Conservation (phyloP, 1,284 basidiomycete genomes). For the Leccinum proximum region DNA sequence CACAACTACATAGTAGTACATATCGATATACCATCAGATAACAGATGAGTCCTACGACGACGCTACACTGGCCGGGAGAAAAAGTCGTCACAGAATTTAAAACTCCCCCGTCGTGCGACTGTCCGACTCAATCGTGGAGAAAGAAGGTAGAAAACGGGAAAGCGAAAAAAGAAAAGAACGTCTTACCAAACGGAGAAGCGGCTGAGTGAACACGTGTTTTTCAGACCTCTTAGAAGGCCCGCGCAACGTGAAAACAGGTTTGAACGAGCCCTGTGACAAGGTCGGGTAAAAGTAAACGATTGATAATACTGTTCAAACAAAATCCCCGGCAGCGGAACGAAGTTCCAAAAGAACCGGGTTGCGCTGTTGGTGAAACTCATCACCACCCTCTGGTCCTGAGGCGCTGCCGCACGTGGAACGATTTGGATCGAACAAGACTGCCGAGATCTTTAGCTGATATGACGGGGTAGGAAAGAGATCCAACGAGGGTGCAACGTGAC, state of each 20-base stretch:
- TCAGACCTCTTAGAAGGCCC: too few species aligned
- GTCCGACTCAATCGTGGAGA: slow-evolving; percentile 17
- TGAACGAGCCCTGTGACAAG: neutral
- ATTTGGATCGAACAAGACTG: neutral
- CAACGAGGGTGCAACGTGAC: neutral
- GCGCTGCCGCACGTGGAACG: neutral
- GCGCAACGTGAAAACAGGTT: neutral
- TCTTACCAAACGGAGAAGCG: slow-evolving; percentile 13
- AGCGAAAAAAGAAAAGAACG: neutral
- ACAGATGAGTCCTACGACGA: neutral
- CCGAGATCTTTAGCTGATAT: neutral
- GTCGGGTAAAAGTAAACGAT: neutral
- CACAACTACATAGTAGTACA: neutral
- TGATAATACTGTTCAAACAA: neutral
- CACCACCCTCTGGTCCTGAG: neutral
- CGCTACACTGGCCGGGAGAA: neutral
- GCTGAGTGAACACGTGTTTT: neutral
- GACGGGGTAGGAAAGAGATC: neutral
- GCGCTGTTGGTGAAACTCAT: neutral
- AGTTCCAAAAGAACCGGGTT: neutral
- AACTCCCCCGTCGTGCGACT: neutral
- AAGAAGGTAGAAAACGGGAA: slow-evolving; percentile 14
- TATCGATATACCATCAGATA: neutral
- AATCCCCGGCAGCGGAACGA: neutral
- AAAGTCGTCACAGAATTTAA: neutral